Evolutionary conservation across 176 grass and related monocot genomes (phyloP).

Genomic region (Paspalum notatum): DNA sequence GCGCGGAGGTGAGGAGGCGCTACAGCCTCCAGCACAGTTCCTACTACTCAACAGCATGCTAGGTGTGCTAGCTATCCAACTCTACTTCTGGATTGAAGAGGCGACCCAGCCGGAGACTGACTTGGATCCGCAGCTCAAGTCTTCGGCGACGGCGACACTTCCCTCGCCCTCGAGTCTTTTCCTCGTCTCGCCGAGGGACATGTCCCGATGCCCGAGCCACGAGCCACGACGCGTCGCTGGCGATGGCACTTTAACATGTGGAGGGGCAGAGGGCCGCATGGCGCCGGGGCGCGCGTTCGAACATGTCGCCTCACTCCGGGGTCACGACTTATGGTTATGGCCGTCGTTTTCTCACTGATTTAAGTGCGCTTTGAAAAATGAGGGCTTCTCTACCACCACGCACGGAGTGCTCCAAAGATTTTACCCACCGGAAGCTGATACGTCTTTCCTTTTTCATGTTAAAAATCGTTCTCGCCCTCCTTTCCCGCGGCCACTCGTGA

Average conservation of each 20-base stretch:
- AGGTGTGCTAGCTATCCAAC: not conserved
- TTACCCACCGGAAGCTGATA: not conserved
- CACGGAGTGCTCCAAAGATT: not conserved
- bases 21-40: not conserved
- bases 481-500: not conserved
- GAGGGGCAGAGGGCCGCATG: not conserved
- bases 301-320: constrained; percentile 12
- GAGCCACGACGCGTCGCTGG: constrained; percentile 5
- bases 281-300: not conserved
- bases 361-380: constrained; percentile 3
- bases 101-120: constrained; percentile 30
- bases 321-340: not conserved
- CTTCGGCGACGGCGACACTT: constrained; percentile 29
- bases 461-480: not conserved
- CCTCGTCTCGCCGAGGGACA: constrained; percentile 32
- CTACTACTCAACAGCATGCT: not conserved
- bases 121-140: not conserved
- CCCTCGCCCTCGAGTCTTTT: not conserved
- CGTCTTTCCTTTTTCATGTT: not conserved
- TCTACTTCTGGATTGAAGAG: not conserved
- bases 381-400: not conserved
- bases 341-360: constrained; percentile 26
- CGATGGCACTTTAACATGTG: not conserved
- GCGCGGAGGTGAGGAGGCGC: not conserved
- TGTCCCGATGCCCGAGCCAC: not conserved